These are phyloP conservation scores for Helminthosporium solani DNA, from an alignment of 2,329 filamentous ascomycete genomes.

Conservation along the genomic window DNA sequence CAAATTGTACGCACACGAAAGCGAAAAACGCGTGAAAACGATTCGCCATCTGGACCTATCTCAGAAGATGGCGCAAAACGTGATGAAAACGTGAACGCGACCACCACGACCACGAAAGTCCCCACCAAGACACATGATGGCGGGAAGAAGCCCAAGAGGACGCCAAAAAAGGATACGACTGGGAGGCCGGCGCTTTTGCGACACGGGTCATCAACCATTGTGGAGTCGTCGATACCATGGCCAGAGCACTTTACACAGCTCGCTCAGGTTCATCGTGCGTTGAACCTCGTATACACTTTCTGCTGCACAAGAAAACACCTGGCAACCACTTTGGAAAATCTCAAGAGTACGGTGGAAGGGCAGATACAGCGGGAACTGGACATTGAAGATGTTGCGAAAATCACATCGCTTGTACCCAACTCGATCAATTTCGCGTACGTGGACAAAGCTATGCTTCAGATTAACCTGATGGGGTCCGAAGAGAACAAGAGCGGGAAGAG, in stretches of 20 bases:
- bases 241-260: slow-evolving; percentile 72
- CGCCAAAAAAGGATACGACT: slow-evolving; percentile 40
- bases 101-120: slow-evolving; percentile 46
- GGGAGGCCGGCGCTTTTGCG: slow-evolving; percentile 43
- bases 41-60: slow-evolving; percentile 14
- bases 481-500: slow-evolving; percentile 62
- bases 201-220: slow-evolving; percentile 50
- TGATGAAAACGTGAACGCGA: slow-evolving; percentile 11
- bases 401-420: slow-evolving; percentile 74
- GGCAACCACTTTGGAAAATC: slow-evolving; percentile 86
- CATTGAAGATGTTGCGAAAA: slow-evolving; percentile 77
- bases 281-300: slow-evolving; percentile 94
- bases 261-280: slow-evolving; percentile 73
- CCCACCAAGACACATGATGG: slow-evolving; percentile 61
- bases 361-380: slow-evolving; percentile 72
- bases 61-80: slow-evolving; percentile 6
- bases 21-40: slow-evolving; percentile 28
- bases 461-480: slow-evolving; percentile 72
- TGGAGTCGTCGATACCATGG: slow-evolving; percentile 65
- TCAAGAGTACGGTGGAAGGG: slow-evolving; percentile 79
- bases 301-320: slow-evolving; percentile 91
- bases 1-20: slow-evolving; percentile 50
- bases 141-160: slow-evolving; percentile 53
- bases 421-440: slow-evolving; percentile 84
- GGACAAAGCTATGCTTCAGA: slow-evolving; percentile 77